Evolutionary conservation across 108 stramenopile species (phyloP), one percentile per base, ranked within the genome.

Genomic region (Nannochloropsis salina): DNA sequence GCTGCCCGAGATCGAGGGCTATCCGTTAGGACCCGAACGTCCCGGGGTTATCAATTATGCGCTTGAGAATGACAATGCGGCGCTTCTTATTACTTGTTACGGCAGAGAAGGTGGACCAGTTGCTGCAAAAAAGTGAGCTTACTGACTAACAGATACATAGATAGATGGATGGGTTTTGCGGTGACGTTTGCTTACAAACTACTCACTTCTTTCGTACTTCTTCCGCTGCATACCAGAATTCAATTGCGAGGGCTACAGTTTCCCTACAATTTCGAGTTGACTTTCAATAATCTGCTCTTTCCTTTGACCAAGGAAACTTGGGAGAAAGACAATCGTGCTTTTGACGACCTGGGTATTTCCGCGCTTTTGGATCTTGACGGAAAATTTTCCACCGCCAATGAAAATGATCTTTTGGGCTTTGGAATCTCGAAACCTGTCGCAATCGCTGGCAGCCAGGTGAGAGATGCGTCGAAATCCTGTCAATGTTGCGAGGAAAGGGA

Each of bases 1-100:
- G 61, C 61, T 74, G 61, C 61, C 61, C 20, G 61, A 74, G 61
- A 74, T 74, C n/a, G 61, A 74, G 61, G 61, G 61, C n/a, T 74
- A 74, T 74, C 61, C 61, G 20, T 74, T 74, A 4, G 61, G 61
- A n/a, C 61, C 61, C n/a, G 61, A 74, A n/a, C 61, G 61, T 4
- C 61, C 61, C 20, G 61, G 20, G n/a, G 20, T n/a, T n/a, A 15
- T 74, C 20, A 74, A 74, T n/a, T 74, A 74, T n/a, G 61, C 61
- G 61, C 61, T 74, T 15, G 61, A 74, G 61, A 74, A 74, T n/a
- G n/a, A 74, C 8, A n/a, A 74, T 6, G 61, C 61, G 20, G 61
- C 61, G 20, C 61, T 74, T n/a, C 61, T 74, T n/a, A 74, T 74
- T 2, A 74, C 61, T 15, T 74, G 61, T n/a, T 74, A 74, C n/a